Evolutionary conservation across 2,329 filamentous ascomycete species (phyloP).

Genomic region (Furcasterigmium sp.): DNA sequence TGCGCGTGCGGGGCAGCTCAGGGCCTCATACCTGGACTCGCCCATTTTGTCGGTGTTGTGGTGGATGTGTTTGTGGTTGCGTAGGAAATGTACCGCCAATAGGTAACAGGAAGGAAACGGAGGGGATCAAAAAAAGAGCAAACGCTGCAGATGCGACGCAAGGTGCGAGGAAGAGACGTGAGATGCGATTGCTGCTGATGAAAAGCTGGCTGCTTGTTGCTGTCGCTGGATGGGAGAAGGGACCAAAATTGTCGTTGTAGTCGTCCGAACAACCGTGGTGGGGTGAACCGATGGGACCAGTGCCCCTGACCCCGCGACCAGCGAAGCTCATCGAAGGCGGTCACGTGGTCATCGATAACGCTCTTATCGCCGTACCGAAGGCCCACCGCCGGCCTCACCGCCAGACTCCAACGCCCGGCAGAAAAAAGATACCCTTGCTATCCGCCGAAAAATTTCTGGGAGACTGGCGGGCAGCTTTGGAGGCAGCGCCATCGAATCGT

Average conservation of each 20-base stretch:
- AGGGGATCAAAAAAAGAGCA: constrained; percentile 6
- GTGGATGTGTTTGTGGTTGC: neutral
- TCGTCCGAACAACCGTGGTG: constrained; percentile 35
- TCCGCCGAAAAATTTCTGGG: constrained; percentile 13
- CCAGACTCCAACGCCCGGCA: constrained; percentile 6
- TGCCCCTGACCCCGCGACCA: constrained; percentile 3
- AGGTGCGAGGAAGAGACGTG: neutral
- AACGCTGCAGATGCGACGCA: neutral
- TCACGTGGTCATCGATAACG: constrained; percentile 1
- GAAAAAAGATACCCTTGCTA: constrained; percentile 10
- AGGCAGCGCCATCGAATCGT: neutral
- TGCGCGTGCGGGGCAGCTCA: too few relatives aligned
- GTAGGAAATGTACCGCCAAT: constrained; percentile 3
- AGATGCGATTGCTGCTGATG: neutral
- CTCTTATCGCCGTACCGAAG: neutral
- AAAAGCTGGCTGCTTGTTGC: neutral
- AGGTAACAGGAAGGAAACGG: constrained; percentile 7
- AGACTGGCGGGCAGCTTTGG: constrained; percentile 1
- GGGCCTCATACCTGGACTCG: constrained; percentile 59
- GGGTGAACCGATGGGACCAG: constrained; percentile 10
- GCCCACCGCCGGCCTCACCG: neutral
- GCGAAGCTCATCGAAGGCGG: constrained; percentile 2
- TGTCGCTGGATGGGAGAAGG: neutral
- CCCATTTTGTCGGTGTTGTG: constrained; percentile 42
- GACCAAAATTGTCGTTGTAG: constrained; percentile 9